Evolutionary conservation across 192 early-diverging fungal genomes (phyloP).

Genomic region (Funneliformis mosseae): DNA sequence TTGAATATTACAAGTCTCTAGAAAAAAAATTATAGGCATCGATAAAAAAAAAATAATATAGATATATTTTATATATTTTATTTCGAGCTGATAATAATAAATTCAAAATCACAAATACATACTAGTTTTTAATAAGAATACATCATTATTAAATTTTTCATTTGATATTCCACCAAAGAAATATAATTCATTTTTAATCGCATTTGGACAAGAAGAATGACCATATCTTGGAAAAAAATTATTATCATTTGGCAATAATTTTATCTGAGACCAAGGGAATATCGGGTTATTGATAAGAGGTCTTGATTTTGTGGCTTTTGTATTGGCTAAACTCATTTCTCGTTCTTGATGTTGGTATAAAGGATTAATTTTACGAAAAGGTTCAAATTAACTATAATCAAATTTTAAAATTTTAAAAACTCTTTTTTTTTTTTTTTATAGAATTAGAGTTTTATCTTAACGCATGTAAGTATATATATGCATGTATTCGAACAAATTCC

Average conservation of each 20-base stretch:
- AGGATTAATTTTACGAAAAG: background rate
- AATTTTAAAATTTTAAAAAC: too few species aligned
- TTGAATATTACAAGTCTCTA: slow-evolving; percentile 42
- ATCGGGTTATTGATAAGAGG: background rate
- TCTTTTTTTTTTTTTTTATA: too few species aligned
- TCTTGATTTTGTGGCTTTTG: background rate
- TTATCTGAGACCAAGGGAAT: background rate
- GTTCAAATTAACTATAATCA: too few species aligned
- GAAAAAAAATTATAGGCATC: background rate
- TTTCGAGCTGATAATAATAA: too few species aligned
- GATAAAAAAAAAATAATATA: background rate
- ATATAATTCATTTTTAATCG: slow-evolving; percentile 42
- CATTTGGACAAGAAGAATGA: slow-evolving; percentile 40
- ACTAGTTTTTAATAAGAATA: slow-evolving; percentile 45
- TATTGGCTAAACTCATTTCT: background rate
- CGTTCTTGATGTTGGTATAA: background rate
- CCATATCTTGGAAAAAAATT: slow-evolving; percentile 44
- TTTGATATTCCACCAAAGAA: slow-evolving; percentile 47
- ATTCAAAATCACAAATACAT: too few species aligned
- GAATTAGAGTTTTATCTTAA: too few species aligned
- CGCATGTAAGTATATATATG: too few species aligned
- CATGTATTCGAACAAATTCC: too few species aligned
- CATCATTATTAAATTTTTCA: slow-evolving; percentile 41
- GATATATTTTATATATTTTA: too few species aligned
- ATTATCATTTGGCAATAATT: background rate